Conservation (phyloP, 2,329 filamentous ascomycete genomes). For the Pseudogymnoascus sp. region DNA sequence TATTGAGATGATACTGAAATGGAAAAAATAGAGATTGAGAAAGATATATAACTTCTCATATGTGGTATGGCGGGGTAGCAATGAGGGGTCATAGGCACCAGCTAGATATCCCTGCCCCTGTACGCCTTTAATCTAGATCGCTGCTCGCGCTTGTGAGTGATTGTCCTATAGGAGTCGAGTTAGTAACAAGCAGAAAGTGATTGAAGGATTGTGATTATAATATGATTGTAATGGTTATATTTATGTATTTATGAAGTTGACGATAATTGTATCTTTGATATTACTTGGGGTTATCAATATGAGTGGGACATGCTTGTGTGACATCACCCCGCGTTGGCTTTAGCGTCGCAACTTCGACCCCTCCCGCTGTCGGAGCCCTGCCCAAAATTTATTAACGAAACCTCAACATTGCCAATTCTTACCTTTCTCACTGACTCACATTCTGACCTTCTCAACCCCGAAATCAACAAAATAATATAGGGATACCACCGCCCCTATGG, state of each 20-base stretch:
- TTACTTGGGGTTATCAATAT: not conserved
- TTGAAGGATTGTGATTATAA: too few species aligned
- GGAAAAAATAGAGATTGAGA: not conserved
- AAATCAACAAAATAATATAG: not conserved
- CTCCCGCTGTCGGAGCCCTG: not conserved
- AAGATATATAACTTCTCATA: conserved; percentile 2
- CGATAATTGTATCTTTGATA: not conserved
- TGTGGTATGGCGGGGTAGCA: not conserved
- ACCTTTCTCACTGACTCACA: not conserved
- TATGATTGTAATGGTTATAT: not conserved
- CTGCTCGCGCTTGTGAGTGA: not conserved
- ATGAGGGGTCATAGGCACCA: not conserved
- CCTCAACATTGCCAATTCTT: not conserved
- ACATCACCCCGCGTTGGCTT: conserved; percentile 6
- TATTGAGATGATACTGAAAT: not conserved
- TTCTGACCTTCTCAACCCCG: not conserved
- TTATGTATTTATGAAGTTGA: not conserved
- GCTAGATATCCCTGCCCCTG: not conserved
- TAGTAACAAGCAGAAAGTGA: not conserved
- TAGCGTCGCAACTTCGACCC: conserved; percentile 6
- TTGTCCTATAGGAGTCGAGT: not conserved
- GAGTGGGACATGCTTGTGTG: conserved; percentile 5
- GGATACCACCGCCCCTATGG: conserved; percentile 10
- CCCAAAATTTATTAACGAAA: conserved; percentile 6
- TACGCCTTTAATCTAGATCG: not conserved